Percentiles rank a stretch among this genome's conserved stretches.
phyloP scores from a whole-genome alignment of 305 asterid species.

The Fraxinus latifolia region DNA sequence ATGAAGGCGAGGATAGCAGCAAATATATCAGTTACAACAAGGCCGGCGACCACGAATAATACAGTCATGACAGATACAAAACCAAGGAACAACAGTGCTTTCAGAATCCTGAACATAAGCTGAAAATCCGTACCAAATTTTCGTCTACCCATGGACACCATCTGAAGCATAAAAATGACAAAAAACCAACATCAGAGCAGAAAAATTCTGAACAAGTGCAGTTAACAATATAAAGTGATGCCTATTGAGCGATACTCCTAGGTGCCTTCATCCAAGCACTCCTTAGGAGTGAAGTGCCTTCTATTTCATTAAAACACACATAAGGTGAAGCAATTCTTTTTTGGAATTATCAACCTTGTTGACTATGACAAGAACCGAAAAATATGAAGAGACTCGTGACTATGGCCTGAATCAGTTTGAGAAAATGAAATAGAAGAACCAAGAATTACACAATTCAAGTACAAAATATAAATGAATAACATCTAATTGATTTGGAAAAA shows the following conservation, averaged over 20 bases:
- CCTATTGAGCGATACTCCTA: not conserved
- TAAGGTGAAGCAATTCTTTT: not conserved
- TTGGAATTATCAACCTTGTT: not conserved
- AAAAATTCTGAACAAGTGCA: not conserved
- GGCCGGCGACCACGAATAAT: conserved; percentile 71
- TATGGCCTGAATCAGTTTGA: not conserved
- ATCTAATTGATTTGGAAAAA: not conserved
- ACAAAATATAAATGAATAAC: not conserved
- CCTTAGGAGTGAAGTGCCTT: not conserved
- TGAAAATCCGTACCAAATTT: conserved; percentile 95
- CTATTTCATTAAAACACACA: not conserved
- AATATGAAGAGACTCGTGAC: not conserved
- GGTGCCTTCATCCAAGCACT: not conserved
- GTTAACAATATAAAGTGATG: not conserved
- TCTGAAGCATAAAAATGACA: conserved; percentile 38
- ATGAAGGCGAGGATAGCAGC: conserved; percentile 88
- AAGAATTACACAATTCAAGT: not conserved
- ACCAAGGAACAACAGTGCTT: conserved; percentile 87
- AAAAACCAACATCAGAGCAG: not conserved
- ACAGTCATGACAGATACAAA: conserved; percentile 85
- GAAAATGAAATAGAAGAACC: not conserved
- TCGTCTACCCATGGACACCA: conserved; percentile 96
- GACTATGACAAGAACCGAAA: not conserved
- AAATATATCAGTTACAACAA: conserved; percentile 68
- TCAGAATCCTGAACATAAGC: conserved; percentile 96